Conservation (phyloP, 352 stramenopile genomes). For the Phytophthora palmivora region DNA sequence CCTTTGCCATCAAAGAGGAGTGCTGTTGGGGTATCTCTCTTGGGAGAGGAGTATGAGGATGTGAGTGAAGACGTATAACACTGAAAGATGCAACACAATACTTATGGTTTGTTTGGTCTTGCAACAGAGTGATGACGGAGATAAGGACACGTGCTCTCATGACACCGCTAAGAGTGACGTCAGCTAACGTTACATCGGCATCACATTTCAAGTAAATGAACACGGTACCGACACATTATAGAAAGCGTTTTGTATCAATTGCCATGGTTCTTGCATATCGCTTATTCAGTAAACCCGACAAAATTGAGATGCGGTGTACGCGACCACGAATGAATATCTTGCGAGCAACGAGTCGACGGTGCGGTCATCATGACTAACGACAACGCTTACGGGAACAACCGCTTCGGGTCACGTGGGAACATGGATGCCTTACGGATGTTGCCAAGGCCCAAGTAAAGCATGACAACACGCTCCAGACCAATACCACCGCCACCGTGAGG, state of each 20-base stretch:
- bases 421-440: slow-evolving; percentile 99
- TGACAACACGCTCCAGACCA: slow-evolving; percentile 98
- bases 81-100: background rate
- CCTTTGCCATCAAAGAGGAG: background rate
- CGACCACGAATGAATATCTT: slow-evolving; percentile 17
- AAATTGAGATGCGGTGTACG: slow-evolving; percentile 19
- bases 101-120: background rate
- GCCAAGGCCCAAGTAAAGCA: slow-evolving; percentile 98
- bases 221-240: background rate
- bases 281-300: slow-evolving; percentile 26
- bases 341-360: slow-evolving; percentile 10
- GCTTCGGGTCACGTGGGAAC: slow-evolving; percentile 97
- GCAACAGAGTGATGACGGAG: slow-evolving; percentile 28
- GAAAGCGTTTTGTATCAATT: slow-evolving; percentile 12
- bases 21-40: slow-evolving; percentile 22
- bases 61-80: slow-evolving; percentile 26
- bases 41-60: slow-evolving; percentile 54
- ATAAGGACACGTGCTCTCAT: background rate
- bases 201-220: background rate
- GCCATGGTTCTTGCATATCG: slow-evolving; percentile 19
- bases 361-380: slow-evolving; percentile 14
- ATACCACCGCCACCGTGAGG: slow-evolving; percentile 98
- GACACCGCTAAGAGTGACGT: background rate
- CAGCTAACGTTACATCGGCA: slow-evolving; percentile 11
- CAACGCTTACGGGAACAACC: slow-evolving; percentile 67